Evolutionary conservation across 2,329 filamentous ascomycete species (phyloP).

Genomic region (Trichoderma polysporum): DNA sequence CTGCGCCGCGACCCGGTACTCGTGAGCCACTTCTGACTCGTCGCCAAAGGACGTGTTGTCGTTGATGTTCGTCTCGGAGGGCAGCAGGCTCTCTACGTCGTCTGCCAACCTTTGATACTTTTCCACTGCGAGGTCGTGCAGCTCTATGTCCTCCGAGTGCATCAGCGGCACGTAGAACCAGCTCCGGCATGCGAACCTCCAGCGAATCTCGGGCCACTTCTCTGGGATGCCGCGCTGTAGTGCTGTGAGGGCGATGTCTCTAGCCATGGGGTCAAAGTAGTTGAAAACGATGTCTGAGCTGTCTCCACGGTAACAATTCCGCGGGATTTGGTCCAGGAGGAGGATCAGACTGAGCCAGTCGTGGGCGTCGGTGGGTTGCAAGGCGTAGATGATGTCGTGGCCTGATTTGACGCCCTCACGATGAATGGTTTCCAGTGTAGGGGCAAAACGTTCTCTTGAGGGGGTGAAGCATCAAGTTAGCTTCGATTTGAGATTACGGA

Average conservation of each 20-base stretch:
- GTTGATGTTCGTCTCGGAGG: conserved; percentile 23
- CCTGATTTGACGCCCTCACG: conserved; percentile 30
- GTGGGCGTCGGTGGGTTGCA: conserved; percentile 29
- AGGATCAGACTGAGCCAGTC: conserved; percentile 53
- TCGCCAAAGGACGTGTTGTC: too few species aligned
- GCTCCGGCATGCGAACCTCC: conserved; percentile 41
- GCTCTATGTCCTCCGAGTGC: conserved; percentile 53
- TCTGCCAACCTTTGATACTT: conserved; percentile 34
- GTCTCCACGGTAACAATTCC: conserved; percentile 58
- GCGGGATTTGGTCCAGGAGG: conserved; percentile 62
- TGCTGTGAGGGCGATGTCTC: conserved; percentile 42
- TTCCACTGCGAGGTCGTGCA: conserved; percentile 42
- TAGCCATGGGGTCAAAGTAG: conserved; percentile 56
- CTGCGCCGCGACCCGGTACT: conserved; percentile 31
- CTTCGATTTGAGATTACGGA: neutral
- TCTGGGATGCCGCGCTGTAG: conserved; percentile 35
- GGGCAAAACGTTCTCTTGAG: conserved; percentile 34
- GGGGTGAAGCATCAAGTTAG: neutral
- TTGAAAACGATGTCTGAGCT: conserved; percentile 47
- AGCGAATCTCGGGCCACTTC: conserved; percentile 32
- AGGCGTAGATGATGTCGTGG: conserved; percentile 31
- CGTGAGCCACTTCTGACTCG: conserved; percentile 21
- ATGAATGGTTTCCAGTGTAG: conserved; percentile 37
- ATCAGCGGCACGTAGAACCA: conserved; percentile 63
- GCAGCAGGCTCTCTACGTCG: conserved; percentile 36